Base-by-base conservation (phyloP, 1,284 basidiomycete genomes). In the Irpex sp. region DNA sequence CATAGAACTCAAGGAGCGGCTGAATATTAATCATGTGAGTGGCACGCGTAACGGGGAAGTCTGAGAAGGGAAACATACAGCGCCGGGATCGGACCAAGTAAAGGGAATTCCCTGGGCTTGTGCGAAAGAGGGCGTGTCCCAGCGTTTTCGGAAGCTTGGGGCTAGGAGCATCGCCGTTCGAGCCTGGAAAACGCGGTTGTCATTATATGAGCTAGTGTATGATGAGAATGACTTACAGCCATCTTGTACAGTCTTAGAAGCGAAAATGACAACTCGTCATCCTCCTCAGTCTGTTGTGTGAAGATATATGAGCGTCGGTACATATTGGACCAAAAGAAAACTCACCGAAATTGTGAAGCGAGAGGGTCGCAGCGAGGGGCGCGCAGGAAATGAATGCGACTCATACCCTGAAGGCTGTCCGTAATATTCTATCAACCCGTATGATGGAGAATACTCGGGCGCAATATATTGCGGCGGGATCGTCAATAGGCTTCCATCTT, bases 81-180 rank as follows among this genome's bases (percentile, higher is more conserved):
- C 76, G 33, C 79, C 82, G 55, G 81, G 78, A 70, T 85, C 82
- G 31, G 69, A 71, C 83, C 82, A 85, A 37, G 64, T 63, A 67
- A 77, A 82, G 6, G 75, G 72, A 53, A 66, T 71, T 58, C 83
- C 81, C 57, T 79, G 61, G 15, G 67, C 66, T 35, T 64, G 64
- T 37, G 76, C 60, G 62, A 72, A 72, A 5, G 68, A 68, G 1
- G 71, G 66, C 0, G 63, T 59, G 63, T 80, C 75, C 63, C 80
- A 80, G 56, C 76, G 76, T 49, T 65, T 63, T 58, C 77, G 71
- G 57, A 68, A 69, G 17, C 65, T 66, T 35, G 61, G 61, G 50
- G 81, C 81, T 17, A 67, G 63, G 21, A 67, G 61, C 64, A 77
- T 76, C 33, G 80, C 80, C 57, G 69, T 70, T 57, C 77, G 69